Evolutionary conservation across 2,329 filamentous ascomycete species (phyloP), one percentile per base, ranked within the genome.

Genomic region (Phaeosphaeriaceae sp.): DNA sequence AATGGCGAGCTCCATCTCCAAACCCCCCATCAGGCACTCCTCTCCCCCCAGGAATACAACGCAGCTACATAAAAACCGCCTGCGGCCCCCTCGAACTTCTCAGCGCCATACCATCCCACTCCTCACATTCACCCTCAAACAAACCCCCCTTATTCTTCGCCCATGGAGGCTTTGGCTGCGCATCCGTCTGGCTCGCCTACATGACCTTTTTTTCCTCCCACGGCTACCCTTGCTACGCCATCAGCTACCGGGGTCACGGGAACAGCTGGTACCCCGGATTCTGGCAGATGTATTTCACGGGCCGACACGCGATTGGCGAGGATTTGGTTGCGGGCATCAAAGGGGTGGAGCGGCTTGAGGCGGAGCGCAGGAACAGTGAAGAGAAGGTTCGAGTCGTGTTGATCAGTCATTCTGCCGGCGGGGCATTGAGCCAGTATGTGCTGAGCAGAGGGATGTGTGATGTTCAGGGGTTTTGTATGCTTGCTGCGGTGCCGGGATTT

Each of bases 141-240:
- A 60, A 64, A 12, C 63, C 74, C 8, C 75, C 78, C 2, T 63
- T 83, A 11, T 76, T 83, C 68, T 82, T 83, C 66, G 70, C 77
- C 28, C 81, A 84, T 54, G 81, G 81, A 32, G 80, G 80, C 40
- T 82, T 83, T 72, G 81, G 81, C 33, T 74, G 73, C 45, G 82
- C 81, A 6, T 77, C 76, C 63, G 74, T 82, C 16, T 84, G 80
- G 79, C 70, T 77, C 7, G 73, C 77, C 35, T 84, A 81, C 57
- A 78, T 84, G 74, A 69, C 67, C 18, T 80, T 73, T 57, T 77
- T 83, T 46, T 70, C 78, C 3, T 54, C 66, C 4, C 56, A 56
- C 15, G 76, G 77, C 12, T 74, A 80, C 50, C 72, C 77, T 1
- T 79, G 78, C 62, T 84, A 83, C 56, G 80, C 82, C 9, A 56